Percentiles rank a stretch among this genome's conserved stretches.
Evolutionary conservation across 2,329 filamentous ascomycete species (phyloP).

Genomic region (Scytalidium sp.): DNA sequence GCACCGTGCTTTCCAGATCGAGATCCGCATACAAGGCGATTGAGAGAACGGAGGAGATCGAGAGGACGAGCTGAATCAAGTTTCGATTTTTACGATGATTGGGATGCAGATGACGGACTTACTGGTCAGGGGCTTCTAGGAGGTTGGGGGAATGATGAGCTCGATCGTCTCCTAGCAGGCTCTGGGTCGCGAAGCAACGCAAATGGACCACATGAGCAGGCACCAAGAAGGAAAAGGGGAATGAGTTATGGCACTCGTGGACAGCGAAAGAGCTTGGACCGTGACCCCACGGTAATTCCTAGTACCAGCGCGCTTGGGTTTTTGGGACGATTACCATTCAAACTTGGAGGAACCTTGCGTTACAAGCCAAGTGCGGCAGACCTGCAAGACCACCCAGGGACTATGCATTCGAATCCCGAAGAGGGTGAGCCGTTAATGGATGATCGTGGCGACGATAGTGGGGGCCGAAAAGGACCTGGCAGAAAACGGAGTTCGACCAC

Average conservation of each 20-base stretch:
- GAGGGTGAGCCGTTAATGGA: constrained; percentile 70
- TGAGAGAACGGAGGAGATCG: constrained; percentile 58
- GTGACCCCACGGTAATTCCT: constrained; percentile 85
- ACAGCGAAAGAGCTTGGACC: constrained; percentile 53
- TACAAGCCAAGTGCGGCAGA: constrained; percentile 92
- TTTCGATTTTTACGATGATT: constrained; percentile 98
- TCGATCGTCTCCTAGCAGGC: constrained; percentile 77
- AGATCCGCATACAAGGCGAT: constrained; percentile 70
- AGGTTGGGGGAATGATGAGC: constrained; percentile 78
- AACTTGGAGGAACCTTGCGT: constrained; percentile 74
- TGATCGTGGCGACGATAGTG: constrained; percentile 22
- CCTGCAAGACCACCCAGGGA: constrained; percentile 79
- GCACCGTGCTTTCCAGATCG: constrained; percentile 67
- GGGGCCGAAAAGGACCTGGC: constrained; percentile 23
- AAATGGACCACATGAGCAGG: constrained; percentile 48
- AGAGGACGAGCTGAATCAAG: constrained; percentile 71
- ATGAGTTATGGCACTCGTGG: constrained; percentile 84
- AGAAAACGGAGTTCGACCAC: constrained; percentile 74
- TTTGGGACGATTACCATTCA: constrained; percentile 78
- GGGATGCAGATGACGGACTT: constrained; percentile 59
- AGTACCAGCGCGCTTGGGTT: constrained; percentile 85
- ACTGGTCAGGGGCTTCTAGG: constrained; percentile 62
- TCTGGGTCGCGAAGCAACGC: constrained; percentile 45
- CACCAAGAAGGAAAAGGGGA: constrained; percentile 70
- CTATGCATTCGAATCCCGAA: constrained; percentile 35